Evolutionary conservation across 2,329 filamentous ascomycete species (phyloP), one percentile per base, ranked within the genome.

Genomic region (Furcasterigmium furcatum): DNA sequence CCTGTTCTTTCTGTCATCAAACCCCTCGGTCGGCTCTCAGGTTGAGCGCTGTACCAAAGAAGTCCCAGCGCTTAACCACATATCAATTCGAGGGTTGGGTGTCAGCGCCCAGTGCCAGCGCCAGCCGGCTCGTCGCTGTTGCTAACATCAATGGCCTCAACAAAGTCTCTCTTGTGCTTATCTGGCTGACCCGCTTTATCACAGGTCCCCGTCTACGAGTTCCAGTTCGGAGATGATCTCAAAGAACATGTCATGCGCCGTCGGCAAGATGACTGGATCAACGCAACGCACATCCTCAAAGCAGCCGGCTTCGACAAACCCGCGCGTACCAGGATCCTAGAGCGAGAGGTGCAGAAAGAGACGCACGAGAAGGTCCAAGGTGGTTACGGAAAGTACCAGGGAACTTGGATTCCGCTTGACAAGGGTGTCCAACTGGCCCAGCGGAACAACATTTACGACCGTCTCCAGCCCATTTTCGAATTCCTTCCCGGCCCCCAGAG

Each of bases 201-300:
- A 46, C 59, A 96, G 90, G 91, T 96, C 50, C 92, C 92, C 29
- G 92, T 97, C 10, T 96, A 94, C 64, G 94, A 97, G 63, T 94
- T 83, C 68, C 91, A 95, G 64, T 85, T 95, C 57, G 89, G 85
- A 29, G 77, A 75, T 54, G 90, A 95, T 62, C 62, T 84, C 25
- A 84, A 86, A 62, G 80, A 87, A 58, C 90, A 96, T 88, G 88
- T 97, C 54, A 99, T 99, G 94, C 87, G 94, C 65, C 83, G 94
- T 42, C 84, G 92, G 49, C 80, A 84, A 44, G 94, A 99, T 66
- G 84, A 97, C 68, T 99, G 92, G 91, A 94, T 99, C 71, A 99
- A 99, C 74, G 94, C 94, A n/a, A 99, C 94, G 44, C 94, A 99
- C 63, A 97, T 99, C 49, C 74, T 99, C 41, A 99, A 99, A 63